These are phyloP conservation scores for Lasiodiplodia citricola DNA, from an alignment of 2,329 filamentous ascomycete genomes.

Conservation along the genomic window DNA sequence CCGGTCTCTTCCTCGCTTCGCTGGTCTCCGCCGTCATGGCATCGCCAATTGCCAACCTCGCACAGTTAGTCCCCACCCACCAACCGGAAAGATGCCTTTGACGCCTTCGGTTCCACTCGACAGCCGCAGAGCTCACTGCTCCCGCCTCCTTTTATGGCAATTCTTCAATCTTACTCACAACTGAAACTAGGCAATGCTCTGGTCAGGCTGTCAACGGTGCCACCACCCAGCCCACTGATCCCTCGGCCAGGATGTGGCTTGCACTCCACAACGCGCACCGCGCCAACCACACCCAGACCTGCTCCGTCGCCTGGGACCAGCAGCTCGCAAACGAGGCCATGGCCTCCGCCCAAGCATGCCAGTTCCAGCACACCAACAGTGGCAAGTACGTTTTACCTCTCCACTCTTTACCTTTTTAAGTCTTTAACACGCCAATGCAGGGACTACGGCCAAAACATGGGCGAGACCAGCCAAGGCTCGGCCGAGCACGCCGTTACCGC, in stretches of 20 bases:
- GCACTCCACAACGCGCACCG: slow-evolving; percentile 88
- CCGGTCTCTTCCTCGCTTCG: background rate
- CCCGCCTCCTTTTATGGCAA: background rate
- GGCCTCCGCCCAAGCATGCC: slow-evolving; percentile 68
- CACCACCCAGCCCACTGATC: background rate
- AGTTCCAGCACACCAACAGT: slow-evolving; percentile 65
- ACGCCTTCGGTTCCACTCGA: background rate
- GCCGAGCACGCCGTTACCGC: slow-evolving; percentile 56
- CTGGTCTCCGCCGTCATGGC: background rate
- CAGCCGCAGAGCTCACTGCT: background rate
- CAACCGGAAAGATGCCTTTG: background rate
- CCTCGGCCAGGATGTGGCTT: slow-evolving; percentile 45
- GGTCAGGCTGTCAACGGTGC: background rate
- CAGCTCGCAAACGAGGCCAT: slow-evolving; percentile 68
- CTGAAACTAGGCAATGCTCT: background rate
- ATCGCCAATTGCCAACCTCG: background rate
- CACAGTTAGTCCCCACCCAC: background rate
- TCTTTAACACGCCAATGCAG: slow-evolving; percentile 41
- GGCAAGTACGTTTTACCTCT: background rate
- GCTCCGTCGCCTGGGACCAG: slow-evolving; percentile 68
- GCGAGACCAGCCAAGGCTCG: slow-evolving; percentile 72
- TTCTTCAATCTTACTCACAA: background rate
- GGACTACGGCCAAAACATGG: slow-evolving; percentile 86
- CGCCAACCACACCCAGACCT: slow-evolving; percentile 72
- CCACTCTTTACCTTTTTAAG: background rate